Conservation (phyloP, 2,329 filamentous ascomycete genomes). For the Capronia epimyces region DNA sequence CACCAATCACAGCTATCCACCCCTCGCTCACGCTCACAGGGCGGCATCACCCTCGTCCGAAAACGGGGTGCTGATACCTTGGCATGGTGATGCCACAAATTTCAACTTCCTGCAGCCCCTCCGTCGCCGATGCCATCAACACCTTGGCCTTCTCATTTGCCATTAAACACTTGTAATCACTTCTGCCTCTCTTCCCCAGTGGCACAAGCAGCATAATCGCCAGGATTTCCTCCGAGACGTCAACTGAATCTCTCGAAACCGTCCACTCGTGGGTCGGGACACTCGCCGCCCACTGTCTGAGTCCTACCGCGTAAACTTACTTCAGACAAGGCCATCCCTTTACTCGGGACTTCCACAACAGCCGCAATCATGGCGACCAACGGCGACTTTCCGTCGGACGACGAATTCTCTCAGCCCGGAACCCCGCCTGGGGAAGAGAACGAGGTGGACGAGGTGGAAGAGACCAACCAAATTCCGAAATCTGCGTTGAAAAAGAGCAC, state of each 20-base stretch:
- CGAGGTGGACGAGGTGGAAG: conserved; percentile 54
- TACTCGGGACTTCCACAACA: background rate
- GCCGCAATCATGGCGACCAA: conserved; percentile 30
- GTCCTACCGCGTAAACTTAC: background rate
- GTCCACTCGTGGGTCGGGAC: background rate
- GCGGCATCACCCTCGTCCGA: no score
- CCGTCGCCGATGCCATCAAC: background rate
- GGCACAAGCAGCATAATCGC: background rate
- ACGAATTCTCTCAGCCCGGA: conserved; percentile 48
- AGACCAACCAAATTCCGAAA: conserved; percentile 63
- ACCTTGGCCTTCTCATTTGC: background rate
- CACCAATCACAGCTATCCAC: no score
- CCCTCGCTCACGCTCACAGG: no score
- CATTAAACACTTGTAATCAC: background rate
- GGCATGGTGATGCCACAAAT: background rate
- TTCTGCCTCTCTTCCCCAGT: background rate
- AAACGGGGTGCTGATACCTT: no score
- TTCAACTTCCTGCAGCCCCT: background rate
- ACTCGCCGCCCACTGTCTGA: background rate
- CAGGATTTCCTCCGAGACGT: background rate
- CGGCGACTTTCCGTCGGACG: conserved; percentile 41
- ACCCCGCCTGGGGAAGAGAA: conserved; percentile 45
- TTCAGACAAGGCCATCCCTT: background rate
- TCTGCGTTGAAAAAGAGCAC: conserved; percentile 77
- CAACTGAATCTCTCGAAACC: background rate